Conservation (phyloP, 441 rosid species). For the Theobroma grandiflorum region DNA sequence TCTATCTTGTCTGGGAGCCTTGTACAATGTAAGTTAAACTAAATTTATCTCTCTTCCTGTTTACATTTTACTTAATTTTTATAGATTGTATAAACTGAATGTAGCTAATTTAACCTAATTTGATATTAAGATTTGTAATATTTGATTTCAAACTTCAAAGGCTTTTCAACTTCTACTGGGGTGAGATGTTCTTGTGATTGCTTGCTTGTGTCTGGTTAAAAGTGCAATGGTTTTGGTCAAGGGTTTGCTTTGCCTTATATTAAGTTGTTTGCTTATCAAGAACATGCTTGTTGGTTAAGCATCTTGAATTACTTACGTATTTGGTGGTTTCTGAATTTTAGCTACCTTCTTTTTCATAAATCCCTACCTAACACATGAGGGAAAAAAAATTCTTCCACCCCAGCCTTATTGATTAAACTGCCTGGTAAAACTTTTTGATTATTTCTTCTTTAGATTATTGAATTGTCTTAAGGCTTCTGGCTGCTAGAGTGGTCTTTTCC, state of each 20-base stretch:
- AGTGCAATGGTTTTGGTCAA: background rate
- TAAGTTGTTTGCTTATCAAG: background rate
- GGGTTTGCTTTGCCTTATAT: background rate
- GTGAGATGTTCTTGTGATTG: background rate
- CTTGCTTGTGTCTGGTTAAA: conserved; percentile 4
- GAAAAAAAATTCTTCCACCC: background rate
- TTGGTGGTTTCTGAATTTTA: background rate
- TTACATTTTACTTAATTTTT: background rate
- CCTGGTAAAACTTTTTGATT: background rate
- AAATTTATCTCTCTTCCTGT: background rate
- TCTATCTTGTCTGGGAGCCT: conserved; percentile 79
- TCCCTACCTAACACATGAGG: background rate
- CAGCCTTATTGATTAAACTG: background rate
- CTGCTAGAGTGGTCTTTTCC: no score
- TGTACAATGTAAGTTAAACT: conserved; percentile 63
- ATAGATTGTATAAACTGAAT: background rate
- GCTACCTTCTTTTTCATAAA: background rate
- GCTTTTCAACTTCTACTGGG: background rate
- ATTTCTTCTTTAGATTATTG: background rate
- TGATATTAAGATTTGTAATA: conserved; percentile 16
- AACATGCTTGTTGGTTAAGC: conserved; percentile 17
- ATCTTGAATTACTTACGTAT: background rate
- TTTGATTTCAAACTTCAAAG: background rate
- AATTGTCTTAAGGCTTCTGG: background rate
- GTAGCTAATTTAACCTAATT: background rate